phyloP scores from a whole-genome alignment of 2,329 filamentous ascomycete genomes.

The Cytospora mali region DNA sequence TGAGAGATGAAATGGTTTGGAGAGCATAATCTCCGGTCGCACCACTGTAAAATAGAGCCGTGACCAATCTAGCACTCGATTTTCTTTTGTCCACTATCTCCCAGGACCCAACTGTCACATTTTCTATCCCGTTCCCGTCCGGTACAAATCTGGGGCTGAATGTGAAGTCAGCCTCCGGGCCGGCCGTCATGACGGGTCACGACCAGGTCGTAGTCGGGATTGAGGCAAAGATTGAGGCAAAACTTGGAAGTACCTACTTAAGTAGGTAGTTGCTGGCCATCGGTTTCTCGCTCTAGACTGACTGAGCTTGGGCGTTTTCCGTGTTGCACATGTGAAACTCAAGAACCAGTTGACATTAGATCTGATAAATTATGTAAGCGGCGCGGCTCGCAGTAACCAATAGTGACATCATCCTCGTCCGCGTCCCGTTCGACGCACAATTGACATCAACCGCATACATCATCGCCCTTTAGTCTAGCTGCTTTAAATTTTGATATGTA shows the following conservation, averaged over 20 bases:
- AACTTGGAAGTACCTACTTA: too few relatives aligned
- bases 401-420: constrained; percentile 20
- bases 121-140: background rate
- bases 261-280: too few relatives aligned
- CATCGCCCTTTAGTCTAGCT: background rate
- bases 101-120: background rate
- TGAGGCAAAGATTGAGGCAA: too few relatives aligned
- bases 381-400: background rate
- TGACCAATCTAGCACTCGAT: constrained; percentile 64
- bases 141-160: too few relatives aligned
- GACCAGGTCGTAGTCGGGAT: too few relatives aligned
- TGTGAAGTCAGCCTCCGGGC: too few relatives aligned
- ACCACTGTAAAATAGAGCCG: constrained; percentile 66
- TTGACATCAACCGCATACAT: constrained; percentile 17
- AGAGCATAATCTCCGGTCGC: constrained; percentile 50
- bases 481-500: background rate
- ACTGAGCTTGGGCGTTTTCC: too few relatives aligned
- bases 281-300: too few relatives aligned
- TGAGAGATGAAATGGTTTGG: constrained; percentile 48
- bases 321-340: too few relatives aligned
- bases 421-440: background rate
- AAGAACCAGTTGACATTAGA: background rate
- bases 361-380: background rate
- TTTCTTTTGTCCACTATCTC: constrained; percentile 55
- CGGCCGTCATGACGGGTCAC: too few relatives aligned